These are phyloP conservation scores for Pestalotiopsis sp. DNA, from an alignment of 2,329 filamentous ascomycete species.

Conservation along the genomic window DNA sequence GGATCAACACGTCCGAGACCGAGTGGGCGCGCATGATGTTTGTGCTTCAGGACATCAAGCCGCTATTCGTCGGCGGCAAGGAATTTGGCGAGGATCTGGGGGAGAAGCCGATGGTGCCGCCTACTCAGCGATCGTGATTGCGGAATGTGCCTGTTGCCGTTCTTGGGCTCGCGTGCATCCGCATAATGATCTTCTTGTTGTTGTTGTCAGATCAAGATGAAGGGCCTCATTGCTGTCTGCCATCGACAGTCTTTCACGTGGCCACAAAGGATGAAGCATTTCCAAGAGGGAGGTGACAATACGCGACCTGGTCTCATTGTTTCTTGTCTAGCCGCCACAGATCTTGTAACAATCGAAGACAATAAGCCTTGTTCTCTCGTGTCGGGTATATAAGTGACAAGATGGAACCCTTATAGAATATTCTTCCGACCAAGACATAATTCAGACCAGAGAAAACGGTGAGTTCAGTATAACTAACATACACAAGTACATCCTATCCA, in stretches of 20 bases:
- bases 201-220: too few species aligned
- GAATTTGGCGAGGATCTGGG: conserved; percentile 29
- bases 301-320: background rate
- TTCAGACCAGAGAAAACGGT: background rate
- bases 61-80: conserved; percentile 26
- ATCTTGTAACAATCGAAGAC: background rate
- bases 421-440: background rate
- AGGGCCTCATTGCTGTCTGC: background rate
- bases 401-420: background rate
- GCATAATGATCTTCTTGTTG: background rate
- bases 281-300: background rate
- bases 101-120: conserved; percentile 22
- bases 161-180: background rate
- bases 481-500: background rate
- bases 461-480: background rate
- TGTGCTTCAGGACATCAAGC: conserved; percentile 39
- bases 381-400: background rate
- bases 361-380: background rate
- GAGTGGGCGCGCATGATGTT: conserved; percentile 49
- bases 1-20: conserved; percentile 48
- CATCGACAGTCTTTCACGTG: background rate
- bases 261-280: background rate
- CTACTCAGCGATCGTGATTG: conserved; percentile 15
- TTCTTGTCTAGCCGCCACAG: background rate
- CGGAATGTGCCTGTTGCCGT: background rate